Conservation (phyloP, 2,329 filamentous ascomycete species). For the Aaosphaeria pasadenensis region DNA sequence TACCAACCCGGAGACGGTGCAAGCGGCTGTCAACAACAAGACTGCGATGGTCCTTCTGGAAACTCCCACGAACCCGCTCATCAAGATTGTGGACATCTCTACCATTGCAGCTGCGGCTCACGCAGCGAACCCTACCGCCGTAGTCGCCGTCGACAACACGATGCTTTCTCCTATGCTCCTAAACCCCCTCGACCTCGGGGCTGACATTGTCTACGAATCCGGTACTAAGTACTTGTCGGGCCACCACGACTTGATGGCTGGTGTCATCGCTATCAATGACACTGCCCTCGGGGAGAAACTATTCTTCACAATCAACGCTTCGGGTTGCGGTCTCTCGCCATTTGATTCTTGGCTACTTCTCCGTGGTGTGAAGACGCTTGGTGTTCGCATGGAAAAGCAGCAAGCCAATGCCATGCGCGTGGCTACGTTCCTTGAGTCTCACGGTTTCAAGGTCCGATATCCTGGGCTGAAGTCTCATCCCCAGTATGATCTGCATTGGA, state of each 20-base stretch:
- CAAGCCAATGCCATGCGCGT: slow-evolving; percentile 89
- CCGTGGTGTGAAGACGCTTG: slow-evolving; percentile 92
- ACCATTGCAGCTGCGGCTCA: slow-evolving; percentile 75
- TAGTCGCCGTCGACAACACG: slow-evolving; percentile 96
- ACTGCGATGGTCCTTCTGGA: slow-evolving; percentile 95
- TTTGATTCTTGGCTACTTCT: slow-evolving; percentile 96
- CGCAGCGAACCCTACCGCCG: slow-evolving; percentile 69
- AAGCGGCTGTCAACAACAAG: slow-evolving; percentile 67
- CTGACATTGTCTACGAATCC: slow-evolving; percentile 95
- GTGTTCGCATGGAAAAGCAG: slow-evolving; percentile 98
- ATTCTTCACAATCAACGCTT: slow-evolving; percentile 96
- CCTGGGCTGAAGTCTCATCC: slow-evolving; percentile 92
- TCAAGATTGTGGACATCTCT: slow-evolving; percentile 94
- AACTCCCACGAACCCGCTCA: slow-evolving; percentile 94
- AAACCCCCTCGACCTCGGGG: slow-evolving; percentile 90
- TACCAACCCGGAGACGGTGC: slow-evolving; percentile 70
- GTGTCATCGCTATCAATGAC: slow-evolving; percentile 90
- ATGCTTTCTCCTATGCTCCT: slow-evolving; percentile 96
- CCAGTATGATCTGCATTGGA: slow-evolving; percentile 94
- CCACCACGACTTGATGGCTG: slow-evolving; percentile 98
- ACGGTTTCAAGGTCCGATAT: slow-evolving; percentile 93
- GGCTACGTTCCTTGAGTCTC: slow-evolving; percentile 84
- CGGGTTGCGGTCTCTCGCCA: slow-evolving; percentile 87
- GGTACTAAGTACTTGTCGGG: slow-evolving; percentile 97
- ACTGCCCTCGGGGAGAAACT: slow-evolving; percentile 77